These are phyloP conservation scores for Imleria badia DNA, from an alignment of 768 basidiomycete genomes.

Conservation along the genomic window DNA sequence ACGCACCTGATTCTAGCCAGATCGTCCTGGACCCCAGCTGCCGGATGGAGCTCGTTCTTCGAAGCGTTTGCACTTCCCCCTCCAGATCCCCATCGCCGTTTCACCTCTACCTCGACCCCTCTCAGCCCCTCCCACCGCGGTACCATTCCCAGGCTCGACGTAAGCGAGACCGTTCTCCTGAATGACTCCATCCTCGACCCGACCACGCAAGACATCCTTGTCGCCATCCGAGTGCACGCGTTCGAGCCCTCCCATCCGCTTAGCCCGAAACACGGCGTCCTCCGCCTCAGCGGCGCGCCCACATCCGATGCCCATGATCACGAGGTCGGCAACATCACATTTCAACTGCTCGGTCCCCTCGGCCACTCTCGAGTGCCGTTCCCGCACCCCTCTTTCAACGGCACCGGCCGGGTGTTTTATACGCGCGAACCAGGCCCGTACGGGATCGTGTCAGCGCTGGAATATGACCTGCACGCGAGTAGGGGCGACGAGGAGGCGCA, in stretches of 20 bases:
- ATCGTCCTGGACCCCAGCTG: background rate
- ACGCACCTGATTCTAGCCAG: conserved; percentile 18
- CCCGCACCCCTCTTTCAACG: conserved; percentile 13
- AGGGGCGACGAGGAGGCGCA: background rate
- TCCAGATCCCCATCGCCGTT: background rate
- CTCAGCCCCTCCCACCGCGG: conserved; percentile 13
- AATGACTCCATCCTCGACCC: conserved; percentile 9
- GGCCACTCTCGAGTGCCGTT: background rate
- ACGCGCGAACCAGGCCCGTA: background rate
- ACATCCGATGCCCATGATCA: background rate
- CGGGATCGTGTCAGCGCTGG: conserved; percentile 1
- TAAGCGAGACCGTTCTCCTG: conserved; percentile 3
- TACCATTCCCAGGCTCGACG: background rate
- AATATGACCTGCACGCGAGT: conserved; percentile 12
- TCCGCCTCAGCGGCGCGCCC: background rate
- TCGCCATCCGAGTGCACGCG: conserved; percentile 2
- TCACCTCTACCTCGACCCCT: background rate
- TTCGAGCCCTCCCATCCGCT: background rate
- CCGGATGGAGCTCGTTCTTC: conserved; percentile 8
- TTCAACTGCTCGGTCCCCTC: conserved; percentile 3
- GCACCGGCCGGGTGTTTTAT: conserved; percentile 13
- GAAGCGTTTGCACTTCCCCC: conserved; percentile 15
- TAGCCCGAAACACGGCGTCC: conserved; percentile 1
- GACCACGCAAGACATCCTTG: conserved; percentile 8
- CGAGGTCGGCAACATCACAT: conserved; percentile 7